Percentiles rank a stretch among this genome's conserved stretches.
Evolutionary conservation across 1,284 basidiomycete genomes (phyloP).

Genomic region (Austroboletus olivaceoglutinosus): DNA sequence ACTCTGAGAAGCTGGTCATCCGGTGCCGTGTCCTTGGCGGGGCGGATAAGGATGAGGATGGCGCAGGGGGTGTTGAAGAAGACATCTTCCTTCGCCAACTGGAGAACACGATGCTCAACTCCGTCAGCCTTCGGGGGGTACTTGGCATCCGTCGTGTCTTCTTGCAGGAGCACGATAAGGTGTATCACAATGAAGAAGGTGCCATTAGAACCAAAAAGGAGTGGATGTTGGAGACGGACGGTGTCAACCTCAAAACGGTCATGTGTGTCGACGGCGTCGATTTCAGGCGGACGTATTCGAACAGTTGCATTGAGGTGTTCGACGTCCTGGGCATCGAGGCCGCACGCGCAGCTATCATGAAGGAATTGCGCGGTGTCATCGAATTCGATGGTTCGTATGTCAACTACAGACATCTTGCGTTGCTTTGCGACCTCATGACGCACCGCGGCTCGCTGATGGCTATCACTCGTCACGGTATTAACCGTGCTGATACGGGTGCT

Average conservation of each 20-base stretch:
- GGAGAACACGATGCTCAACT: slow-evolving; percentile 95
- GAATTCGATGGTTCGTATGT: slow-evolving; percentile 99
- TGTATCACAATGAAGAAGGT: slow-evolving; percentile 64
- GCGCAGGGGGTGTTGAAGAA: slow-evolving; percentile 76
- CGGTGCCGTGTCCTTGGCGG: slow-evolving; percentile 93
- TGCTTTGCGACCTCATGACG: slow-evolving; percentile 98
- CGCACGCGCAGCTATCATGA: slow-evolving; percentile 90
- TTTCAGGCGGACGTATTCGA: slow-evolving; percentile 89
- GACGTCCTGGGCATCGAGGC: slow-evolving; percentile 98
- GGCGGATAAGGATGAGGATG: slow-evolving; percentile 89
- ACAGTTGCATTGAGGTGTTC: slow-evolving; percentile 96
- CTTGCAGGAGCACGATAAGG: slow-evolving; percentile 86
- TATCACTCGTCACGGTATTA: slow-evolving; percentile 99
- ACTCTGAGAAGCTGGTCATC: slow-evolving; percentile 95
- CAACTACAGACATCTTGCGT: slow-evolving; percentile 95
- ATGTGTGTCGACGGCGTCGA: slow-evolving; percentile 96
- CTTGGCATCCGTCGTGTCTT: slow-evolving; percentile 91
- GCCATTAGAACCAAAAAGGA: slow-evolving; percentile 72
- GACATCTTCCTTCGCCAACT: slow-evolving; percentile 96
- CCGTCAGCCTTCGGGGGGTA: slow-evolving; percentile 94
- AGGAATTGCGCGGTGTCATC: slow-evolving; percentile 91
- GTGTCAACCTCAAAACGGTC: slow-evolving; percentile 91
- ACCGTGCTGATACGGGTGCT: slow-evolving; percentile 95
- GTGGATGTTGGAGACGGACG: slow-evolving; percentile 98
- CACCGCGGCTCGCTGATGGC: slow-evolving; percentile 96